These are phyloP conservation scores for Phytophthora syringae DNA, from an alignment of 352 stramenopile species.

Conservation along the genomic window DNA sequence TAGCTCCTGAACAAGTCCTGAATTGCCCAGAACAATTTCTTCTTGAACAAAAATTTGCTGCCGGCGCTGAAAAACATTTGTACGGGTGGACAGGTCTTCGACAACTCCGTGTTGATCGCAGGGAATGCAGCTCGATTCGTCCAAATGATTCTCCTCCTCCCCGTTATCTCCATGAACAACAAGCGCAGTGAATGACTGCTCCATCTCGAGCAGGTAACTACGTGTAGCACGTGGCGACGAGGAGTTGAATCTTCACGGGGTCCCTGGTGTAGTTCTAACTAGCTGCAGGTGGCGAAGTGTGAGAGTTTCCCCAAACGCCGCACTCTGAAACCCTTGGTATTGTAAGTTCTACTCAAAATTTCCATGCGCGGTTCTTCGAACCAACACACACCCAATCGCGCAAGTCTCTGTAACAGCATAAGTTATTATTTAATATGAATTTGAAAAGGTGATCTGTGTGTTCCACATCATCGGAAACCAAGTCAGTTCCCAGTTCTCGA, in stretches of 20 bases:
- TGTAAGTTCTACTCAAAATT: too few species aligned
- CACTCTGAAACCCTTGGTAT: too few species aligned
- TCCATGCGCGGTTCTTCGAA: too few species aligned
- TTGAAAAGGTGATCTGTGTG: too few species aligned
- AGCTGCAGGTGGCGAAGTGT: too few species aligned
- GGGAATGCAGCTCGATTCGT: neutral
- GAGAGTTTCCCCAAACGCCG: neutral
- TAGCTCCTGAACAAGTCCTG: neutral
- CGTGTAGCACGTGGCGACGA: neutral
- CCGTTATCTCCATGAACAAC: neutral
- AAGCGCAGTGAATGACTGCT: neutral
- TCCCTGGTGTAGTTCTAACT: too few species aligned
- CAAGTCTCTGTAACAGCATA: too few species aligned
- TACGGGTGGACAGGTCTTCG: neutral
- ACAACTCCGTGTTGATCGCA: neutral
- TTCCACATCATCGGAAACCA: too few species aligned
- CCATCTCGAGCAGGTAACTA: neutral
- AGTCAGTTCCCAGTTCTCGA: too few species aligned
- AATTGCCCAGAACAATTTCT: neutral
- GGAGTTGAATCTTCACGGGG: neutral
- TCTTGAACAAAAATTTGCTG: neutral
- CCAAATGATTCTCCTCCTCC: neutral
- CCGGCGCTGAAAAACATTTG: neutral
- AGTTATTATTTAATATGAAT: too few species aligned
- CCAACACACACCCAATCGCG: too few species aligned